These are phyloP conservation scores for Chlamydomonas urium DNA, from an alignment of 139 green algal species.

Conservation along the genomic window DNA sequence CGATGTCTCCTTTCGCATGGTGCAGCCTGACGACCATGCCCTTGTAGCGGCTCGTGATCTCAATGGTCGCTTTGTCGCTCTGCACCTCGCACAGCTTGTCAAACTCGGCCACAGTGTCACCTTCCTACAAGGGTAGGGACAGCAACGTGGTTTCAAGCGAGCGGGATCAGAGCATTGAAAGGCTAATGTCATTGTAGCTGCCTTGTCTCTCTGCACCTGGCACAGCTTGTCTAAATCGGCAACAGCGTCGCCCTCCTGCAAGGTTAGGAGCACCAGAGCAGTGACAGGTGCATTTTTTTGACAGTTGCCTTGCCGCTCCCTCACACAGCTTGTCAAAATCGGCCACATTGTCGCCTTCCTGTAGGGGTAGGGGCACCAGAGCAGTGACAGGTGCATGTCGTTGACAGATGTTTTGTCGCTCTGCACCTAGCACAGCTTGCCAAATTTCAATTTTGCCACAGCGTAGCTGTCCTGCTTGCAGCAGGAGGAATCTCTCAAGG, in stretches of 20 bases:
- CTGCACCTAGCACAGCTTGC: conserved; percentile 79
- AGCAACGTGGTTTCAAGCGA: background rate
- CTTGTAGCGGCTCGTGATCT: conserved; percentile 85
- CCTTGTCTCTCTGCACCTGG: conserved; percentile 90
- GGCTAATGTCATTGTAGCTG: no score
- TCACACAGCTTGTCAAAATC: no score
- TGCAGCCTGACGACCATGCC: conserved; percentile 61
- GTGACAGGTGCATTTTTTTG: no score
- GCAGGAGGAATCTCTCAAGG: background rate
- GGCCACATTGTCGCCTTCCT: no score
- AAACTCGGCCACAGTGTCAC: conserved; percentile 71
- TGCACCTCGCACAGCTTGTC: conserved; percentile 79
- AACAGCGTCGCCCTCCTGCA: conserved; percentile 66
- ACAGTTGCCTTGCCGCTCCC: no score
- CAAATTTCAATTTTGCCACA: conserved; percentile 81
- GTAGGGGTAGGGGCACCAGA: no score
- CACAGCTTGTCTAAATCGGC: conserved; percentile 78
- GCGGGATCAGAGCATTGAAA: no score
- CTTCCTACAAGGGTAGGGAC: no score
- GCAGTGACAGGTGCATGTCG: no score
- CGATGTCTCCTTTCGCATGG: conserved; percentile 55
- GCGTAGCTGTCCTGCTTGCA: conserved; percentile 54
- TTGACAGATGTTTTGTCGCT: conserved; percentile 72
- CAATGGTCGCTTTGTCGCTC: conserved; percentile 80
- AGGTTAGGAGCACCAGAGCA: no score